Base-by-base conservation (phyloP, 495 filamentous ascomycete genomes). In the Achaetomiella virescens region DNA sequence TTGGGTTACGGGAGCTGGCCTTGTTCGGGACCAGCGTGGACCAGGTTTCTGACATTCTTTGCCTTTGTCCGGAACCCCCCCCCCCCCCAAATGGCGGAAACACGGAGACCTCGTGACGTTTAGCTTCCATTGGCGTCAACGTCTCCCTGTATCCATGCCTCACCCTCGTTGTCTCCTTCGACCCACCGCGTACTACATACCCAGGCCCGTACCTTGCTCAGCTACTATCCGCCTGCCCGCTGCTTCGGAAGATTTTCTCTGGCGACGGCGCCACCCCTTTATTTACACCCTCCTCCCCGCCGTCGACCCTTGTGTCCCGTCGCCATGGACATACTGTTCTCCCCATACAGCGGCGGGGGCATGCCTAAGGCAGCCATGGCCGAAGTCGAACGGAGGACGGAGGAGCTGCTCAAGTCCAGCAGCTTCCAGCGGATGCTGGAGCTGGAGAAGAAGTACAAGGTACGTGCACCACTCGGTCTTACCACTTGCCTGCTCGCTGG, bases 371-470 rank as follows among this genome's bases (percentile, higher is more conserved):
- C 65, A 8, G 59, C 59, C 58, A 61, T 65, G 65, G 63, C 61
- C 31, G 61, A 68, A 36, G 48, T 65, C 8, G 57, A 63, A 44
- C 54, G 31, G 14, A 54, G 45, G 43, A 53, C 60, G 48, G 60
- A 66, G 35, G 64, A 67, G 14, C 57, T 69, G 25, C 60, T 68
- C 17, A 70, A 72, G 60, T 61, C 70, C 59, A 69, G 66, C 60
- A 77, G 70, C 57, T 74, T 79, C 43, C 68, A 75, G 55, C 66
- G 65, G 27, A 76, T 81, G 77, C 63, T 79, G 46, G 76, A 80
- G 60, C 64, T 79, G 52, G 78, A 79, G 61, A 75, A 74, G 56
- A 70, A 67, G 64, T 69, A 71, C 66, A 78, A 79, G 76, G 78
- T 79, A 71, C 66, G 72, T 64, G 40, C 18, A 10, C 24, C 41